Percentiles rank a stretch among this genome's conserved stretches.
Conservation (phyloP, 2,329 filamentous ascomycete genomes). For the Colletotrichum cuscutae region DNA sequence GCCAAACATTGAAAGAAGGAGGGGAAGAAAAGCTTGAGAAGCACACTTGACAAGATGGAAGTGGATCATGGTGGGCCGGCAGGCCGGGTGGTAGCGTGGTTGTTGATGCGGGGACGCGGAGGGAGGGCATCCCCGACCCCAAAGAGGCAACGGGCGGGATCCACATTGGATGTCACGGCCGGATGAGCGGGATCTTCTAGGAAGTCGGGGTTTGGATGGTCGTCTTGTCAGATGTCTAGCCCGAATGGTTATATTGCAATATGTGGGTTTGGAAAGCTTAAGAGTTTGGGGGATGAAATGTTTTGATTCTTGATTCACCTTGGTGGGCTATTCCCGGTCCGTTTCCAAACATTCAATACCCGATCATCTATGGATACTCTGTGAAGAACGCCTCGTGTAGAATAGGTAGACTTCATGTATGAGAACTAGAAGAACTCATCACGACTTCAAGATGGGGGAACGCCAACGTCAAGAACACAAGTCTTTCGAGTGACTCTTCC, state of each 20-base stretch:
- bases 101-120: conserved; percentile 32
- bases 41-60: neutral
- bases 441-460: neutral
- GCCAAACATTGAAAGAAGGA: too few relatives aligned
- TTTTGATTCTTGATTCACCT: neutral
- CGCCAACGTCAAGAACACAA: neutral
- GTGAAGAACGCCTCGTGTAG: too few relatives aligned
- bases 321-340: too few relatives aligned
- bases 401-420: neutral
- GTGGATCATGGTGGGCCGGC: neutral
- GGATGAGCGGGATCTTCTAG: conserved; percentile 27
- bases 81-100: neutral
- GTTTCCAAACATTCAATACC: neutral
- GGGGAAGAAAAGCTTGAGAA: neutral
- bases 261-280: neutral
- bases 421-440: neutral
- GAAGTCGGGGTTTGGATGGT: too few relatives aligned
- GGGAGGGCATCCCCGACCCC: conserved; percentile 33
- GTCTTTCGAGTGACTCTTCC: neutral
- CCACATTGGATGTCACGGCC: conserved; percentile 1
- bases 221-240: neutral
- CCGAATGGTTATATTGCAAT: neutral
- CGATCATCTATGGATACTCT: neutral
- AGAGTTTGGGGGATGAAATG: neutral
- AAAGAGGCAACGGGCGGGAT: conserved; percentile 20